Conservation (phyloP, 495 filamentous ascomycete genomes). For the Rusavskia elegans region DNA sequence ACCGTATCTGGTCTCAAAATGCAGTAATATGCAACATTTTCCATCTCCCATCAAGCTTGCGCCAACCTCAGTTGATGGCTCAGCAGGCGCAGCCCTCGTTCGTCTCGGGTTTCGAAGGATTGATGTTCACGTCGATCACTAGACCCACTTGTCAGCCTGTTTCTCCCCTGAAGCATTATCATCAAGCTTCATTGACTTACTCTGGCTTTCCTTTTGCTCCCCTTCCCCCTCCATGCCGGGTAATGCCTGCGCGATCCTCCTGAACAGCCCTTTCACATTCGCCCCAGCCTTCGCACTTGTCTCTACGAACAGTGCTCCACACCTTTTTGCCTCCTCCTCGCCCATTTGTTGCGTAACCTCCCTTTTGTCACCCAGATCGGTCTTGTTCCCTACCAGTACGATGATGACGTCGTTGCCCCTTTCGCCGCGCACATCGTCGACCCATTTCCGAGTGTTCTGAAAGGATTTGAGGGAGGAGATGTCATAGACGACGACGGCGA, state of each 20-base stretch:
- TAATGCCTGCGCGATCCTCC: constrained; percentile 90
- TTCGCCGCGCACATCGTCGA: constrained; percentile 93
- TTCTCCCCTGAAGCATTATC: background rate
- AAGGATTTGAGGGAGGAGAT: constrained; percentile 95
- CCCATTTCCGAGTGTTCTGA: constrained; percentile 97
- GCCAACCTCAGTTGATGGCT: background rate
- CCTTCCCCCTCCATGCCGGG: constrained; percentile 92
- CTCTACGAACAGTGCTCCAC: constrained; percentile 94
- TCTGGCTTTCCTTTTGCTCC: constrained; percentile 45
- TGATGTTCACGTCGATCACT: constrained; percentile 96
- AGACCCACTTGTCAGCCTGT: background rate
- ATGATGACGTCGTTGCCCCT: constrained; percentile 97
- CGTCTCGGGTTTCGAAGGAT: constrained; percentile 45
- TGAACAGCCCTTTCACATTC: constrained; percentile 94
- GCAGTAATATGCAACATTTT: background rate
- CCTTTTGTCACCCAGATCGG: constrained; percentile 90
- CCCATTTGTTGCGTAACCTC: constrained; percentile 90
- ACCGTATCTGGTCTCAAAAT: background rate
- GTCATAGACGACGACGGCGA: constrained; percentile 97
- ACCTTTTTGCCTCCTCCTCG: constrained; percentile 96
- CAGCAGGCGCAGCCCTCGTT: constrained; percentile 79
- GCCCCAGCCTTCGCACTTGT: constrained; percentile 96
- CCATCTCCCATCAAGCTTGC: background rate
- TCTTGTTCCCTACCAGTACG: constrained; percentile 97
- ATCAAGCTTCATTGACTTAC: constrained; percentile 21